phyloP scores from a whole-genome alignment of 2,329 filamentous ascomycete species.

The Allantophomopsis cytisporea region DNA sequence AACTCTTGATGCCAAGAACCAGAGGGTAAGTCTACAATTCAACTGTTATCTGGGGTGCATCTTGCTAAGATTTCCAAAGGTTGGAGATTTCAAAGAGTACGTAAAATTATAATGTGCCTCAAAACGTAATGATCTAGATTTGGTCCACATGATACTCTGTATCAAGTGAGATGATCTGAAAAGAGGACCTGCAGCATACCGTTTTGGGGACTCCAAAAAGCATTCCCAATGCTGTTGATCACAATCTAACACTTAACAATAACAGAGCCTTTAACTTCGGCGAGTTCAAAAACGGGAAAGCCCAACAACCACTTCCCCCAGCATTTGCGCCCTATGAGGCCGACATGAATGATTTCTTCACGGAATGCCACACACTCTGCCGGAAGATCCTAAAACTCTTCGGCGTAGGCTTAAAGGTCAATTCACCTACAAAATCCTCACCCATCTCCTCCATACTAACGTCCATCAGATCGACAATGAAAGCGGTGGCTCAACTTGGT shows the following conservation, averaged over 20 bases:
- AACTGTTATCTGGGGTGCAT: not conserved
- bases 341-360: constrained; percentile 52
- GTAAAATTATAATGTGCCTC: constrained; percentile 5
- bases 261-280: constrained; percentile 82
- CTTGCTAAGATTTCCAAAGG: constrained; percentile 26
- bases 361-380: constrained; percentile 60
- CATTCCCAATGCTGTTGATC: no score
- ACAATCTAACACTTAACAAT: constrained; percentile 1
- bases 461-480: constrained; percentile 16
- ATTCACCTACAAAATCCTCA: not conserved
- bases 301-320: constrained; percentile 64
- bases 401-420: constrained; percentile 58
- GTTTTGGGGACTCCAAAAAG: no score
- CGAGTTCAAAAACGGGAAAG: constrained; percentile 51
- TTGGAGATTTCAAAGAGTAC: constrained; percentile 82
- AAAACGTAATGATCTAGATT: not conserved
- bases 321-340: constrained; percentile 44
- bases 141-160: no score
- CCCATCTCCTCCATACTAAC: constrained; percentile 21
- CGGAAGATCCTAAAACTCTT: constrained; percentile 63
- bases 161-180: no score
- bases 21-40: constrained; percentile 41
- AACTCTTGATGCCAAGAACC: constrained; percentile 71
- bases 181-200: no score
- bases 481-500: constrained; percentile 22